These are phyloP conservation scores for Saccharomyces kudriavzevii DNA, from an alignment of 805 yeast genomes.

Conservation along the genomic window DNA sequence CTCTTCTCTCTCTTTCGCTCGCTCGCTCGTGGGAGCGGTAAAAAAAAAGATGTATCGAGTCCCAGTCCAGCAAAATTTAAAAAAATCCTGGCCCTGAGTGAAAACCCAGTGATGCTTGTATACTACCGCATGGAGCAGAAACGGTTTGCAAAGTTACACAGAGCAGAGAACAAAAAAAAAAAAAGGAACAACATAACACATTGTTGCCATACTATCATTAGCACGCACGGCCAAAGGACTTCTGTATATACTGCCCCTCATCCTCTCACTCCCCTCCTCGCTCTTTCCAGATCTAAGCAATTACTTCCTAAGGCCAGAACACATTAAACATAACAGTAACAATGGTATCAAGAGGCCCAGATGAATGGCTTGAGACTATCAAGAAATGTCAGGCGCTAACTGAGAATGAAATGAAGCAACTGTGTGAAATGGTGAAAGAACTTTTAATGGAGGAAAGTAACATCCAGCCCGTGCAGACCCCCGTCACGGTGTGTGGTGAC, in stretches of 20 bases:
- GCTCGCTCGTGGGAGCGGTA: not conserved
- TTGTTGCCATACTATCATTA: not conserved
- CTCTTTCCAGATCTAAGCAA: not conserved
- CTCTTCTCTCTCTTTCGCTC: not conserved
- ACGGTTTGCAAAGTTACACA: not conserved
- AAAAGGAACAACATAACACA: not conserved
- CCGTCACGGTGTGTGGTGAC: slow-evolving; percentile 95
- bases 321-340: not conserved
- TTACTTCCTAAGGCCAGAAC: not conserved
- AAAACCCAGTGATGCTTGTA: not conserved
- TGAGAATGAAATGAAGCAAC: slow-evolving; percentile 90
- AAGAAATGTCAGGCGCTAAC: slow-evolving; percentile 81
- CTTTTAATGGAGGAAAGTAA: slow-evolving; percentile 92
- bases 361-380: slow-evolving; percentile 91
- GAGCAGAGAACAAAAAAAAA: not conserved
- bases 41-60: not conserved
- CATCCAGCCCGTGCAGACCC: slow-evolving; percentile 87
- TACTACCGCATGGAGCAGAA: not conserved
- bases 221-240: not conserved
- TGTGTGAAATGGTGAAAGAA: slow-evolving; percentile 93
- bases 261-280: not conserved
- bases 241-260: not conserved
- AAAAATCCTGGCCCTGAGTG: not conserved
- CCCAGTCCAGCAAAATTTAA: not conserved
- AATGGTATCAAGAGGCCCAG: slow-evolving; percentile 79